Base-by-base conservation (phyloP, 306 rosid genomes). In the Dalbergia cochinchinensis region DNA sequence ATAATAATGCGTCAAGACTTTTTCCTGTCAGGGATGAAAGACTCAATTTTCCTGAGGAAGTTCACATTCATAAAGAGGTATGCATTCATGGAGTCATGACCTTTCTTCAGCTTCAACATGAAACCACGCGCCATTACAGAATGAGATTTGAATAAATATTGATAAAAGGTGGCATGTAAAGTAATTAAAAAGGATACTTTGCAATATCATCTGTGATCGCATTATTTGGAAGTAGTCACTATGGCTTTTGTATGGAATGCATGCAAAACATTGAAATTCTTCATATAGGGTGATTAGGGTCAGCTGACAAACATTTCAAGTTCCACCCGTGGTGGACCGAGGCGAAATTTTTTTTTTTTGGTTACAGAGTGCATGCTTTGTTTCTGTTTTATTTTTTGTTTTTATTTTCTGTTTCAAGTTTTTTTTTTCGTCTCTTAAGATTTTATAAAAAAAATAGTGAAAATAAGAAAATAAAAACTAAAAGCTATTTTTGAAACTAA, bases 1-100 rank as follows among this genome's bases (percentile, higher is more conserved):
- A 5, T 67, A 14, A 35, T 54, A 54, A 19, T 3, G 12, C 16
- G 34, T 45, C 50, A 3, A 39, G 65, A 59, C 16, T 85, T 41
- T 67, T 80, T 11, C 80, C 84, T 90, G 85, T 71, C 80, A 91
- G 99, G 98, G 99, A 95, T 78, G 94, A 92, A 78, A 88, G 81
- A 48, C 96, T 95, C 74, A 84, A 85, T 78, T 91, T 91, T 78
- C 98, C 97, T 0, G 91, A 89, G 79, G 90, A 87, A 22, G 76
- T 89, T 69, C 97, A 82, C 73, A 90, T 91, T 80, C 96, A 90
- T 76, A 84, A 89, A 74, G 97, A 95, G 96, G 99, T 92, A 91
- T 75, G 69, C 62, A 67, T 31, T 80, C 78, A 58, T 57, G 39
- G 71, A 11, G 74, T 76, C 66, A 19, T 74, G 19, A 61, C 39